A percentile compares a stretch with the other conserved stretches of the same genome.
Evolutionary conservation across 257 asterid species (phyloP).

Genomic region (Salvia rosmarinus): DNA sequence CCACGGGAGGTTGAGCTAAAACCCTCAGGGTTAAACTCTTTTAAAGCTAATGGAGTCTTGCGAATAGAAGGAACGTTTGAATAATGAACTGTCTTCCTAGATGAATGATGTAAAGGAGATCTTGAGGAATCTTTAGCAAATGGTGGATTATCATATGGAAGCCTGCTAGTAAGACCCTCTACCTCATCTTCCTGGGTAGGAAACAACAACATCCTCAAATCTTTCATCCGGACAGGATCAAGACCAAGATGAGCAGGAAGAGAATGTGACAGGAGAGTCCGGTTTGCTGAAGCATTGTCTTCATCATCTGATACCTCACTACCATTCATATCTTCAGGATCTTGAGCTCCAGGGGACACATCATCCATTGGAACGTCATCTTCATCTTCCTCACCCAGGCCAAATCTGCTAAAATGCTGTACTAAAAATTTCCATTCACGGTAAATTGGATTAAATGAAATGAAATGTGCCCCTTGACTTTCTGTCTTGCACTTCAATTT

Average conservation of each 20-base stretch:
- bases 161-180: slow-evolving; percentile 50
- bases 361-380: slow-evolving; percentile 80
- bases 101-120: slow-evolving; percentile 59
- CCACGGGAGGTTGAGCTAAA: slow-evolving; percentile 69
- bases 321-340: slow-evolving; percentile 49
- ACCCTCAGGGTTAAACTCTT: slow-evolving; percentile 74
- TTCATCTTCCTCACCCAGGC: slow-evolving; percentile 84
- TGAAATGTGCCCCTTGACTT: slow-evolving; percentile 84
- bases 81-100: slow-evolving; percentile 43
- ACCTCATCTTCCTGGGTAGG: slow-evolving; percentile 65
- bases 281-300: slow-evolving; percentile 48
- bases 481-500: slow-evolving; percentile 61
- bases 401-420: slow-evolving; percentile 95
- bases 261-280: slow-evolving; percentile 76
- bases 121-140: slow-evolving; percentile 59
- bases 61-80: slow-evolving; percentile 57
- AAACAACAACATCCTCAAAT: slow-evolving; percentile 75
- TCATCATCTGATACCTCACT: slow-evolving; percentile 63
- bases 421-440: slow-evolving; percentile 88
- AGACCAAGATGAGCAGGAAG: slow-evolving; percentile 98
- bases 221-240: slow-evolving; percentile 84
- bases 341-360: slow-evolving; percentile 58
- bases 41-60: slow-evolving; percentile 87
- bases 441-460: slow-evolving; percentile 61
- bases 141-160: slow-evolving; percentile 47